Base-by-base conservation (phyloP, 805 yeast genomes). In the Lipomyces starkeyi region DNA sequence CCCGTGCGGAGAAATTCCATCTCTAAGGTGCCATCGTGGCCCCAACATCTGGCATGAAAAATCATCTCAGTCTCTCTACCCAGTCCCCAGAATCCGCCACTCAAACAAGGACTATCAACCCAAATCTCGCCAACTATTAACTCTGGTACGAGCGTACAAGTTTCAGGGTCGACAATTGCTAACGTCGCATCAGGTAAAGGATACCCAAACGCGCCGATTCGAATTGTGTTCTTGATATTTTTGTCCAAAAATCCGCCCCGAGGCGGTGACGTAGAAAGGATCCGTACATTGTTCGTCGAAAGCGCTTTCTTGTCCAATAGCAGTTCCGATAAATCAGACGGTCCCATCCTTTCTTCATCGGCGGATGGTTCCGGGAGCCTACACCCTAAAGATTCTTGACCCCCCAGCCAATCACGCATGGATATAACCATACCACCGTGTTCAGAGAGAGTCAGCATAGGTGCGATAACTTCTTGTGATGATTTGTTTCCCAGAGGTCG, bases 391-490 rank as follows among this genome's bases (percentile, higher is more conserved):
- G 85, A 85, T 25, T 88, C 91, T 64, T 86, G 86, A 3, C 86
- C 86, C 2, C 91, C 93, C 17, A 93, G 80, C 92, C 97, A 94
- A 77, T 95, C 99, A 72, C 97, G 84, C 84, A 93, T 86, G 0
- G 98, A 87, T 6, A 95, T 87, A 13, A 93, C 93, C 86, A 94
- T 91, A 1, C 99, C 99, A 43, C 99, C 99, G 75, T 93, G 96
- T 76, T 95, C 99, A 71, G 91, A 87, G 61, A 95, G 80, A 0
- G 97, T 90, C 57, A 95, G 81, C 82, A 95, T 85, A 0, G 99
- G 99, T 0, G 97, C 88, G 35, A 93, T 89, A 3, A 92, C 91
- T 62, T 87, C 86, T 49, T 89, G 84, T 0, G 97, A 89, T 63
- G 85, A 86, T 64, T 82, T 84, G 74, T 97, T 92, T 0, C 99